Base-by-base conservation (phyloP, 371 early-diverging fungal genomes). In the Fennellomyces sp. region DNA sequence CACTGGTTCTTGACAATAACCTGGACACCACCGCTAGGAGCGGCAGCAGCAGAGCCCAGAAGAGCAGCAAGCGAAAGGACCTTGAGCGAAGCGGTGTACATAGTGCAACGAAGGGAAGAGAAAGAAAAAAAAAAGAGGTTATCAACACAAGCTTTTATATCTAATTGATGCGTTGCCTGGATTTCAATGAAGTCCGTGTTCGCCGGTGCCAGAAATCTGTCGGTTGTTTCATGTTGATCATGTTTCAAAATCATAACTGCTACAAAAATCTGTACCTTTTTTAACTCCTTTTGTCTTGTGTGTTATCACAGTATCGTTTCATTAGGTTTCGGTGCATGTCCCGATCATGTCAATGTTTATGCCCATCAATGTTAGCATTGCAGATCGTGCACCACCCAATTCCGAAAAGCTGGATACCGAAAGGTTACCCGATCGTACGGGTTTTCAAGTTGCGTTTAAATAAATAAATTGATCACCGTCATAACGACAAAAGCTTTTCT, bases 1-100 rank as follows among this genome's bases (percentile, higher is more conserved):
- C 65, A 64, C 28, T 59, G 39, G 42, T 64, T 64, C 56, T 59
- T 47, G 33, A 64, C 65, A 30, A 50, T 39, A 15, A 64, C 30
- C 15, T 56, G 56, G 31, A 31, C 45, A 45, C 42, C 30, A 45
- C 55, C 45, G 15, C 31, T 41, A 10, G 60, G 35, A 45, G 60
- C 53, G 11, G 60, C 52, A 7, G 48, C 41, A 27, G 54, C 61
- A 45, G 50, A 15, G 27, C 54, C 54, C 26, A 39, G 33, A 23
- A 53, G 48, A 17, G 55, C 47, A 29, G 30, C 45, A 27, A 47
- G 47, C 27, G 33, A 61, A 47, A 35, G 26, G 31, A 35, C 27
- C 48, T 53, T 52, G 54, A 33, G 17, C 17, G 45, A 45, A 45
- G 23, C 10, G 3, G 17, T 21, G n/a, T 15, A 13, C 19, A n/a